These are phyloP conservation scores for Berkeleyomyces rouxiae DNA, from an alignment of 2,329 filamentous ascomycete species.

Conservation along the genomic window DNA sequence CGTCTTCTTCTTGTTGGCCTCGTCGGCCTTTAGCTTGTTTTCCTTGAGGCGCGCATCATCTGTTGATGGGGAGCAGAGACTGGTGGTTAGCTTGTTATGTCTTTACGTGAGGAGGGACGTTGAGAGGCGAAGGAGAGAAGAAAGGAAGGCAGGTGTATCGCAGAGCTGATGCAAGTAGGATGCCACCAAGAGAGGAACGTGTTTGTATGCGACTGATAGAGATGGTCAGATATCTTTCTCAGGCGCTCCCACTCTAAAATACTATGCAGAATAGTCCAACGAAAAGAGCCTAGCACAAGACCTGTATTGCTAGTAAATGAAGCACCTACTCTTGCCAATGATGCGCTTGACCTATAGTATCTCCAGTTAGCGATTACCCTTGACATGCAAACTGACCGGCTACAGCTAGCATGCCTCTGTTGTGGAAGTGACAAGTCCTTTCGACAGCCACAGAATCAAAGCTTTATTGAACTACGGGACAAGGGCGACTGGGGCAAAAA, in stretches of 20 bases:
- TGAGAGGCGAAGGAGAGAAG: background rate
- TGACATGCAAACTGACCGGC: background rate
- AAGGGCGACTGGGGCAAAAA: background rate
- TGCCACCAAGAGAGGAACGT: too few species aligned
- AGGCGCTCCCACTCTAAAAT: too few species aligned
- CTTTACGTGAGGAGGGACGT: background rate
- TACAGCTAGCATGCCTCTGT: background rate
- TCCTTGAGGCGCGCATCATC: conserved; percentile 66
- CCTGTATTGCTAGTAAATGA: background rate
- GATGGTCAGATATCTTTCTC: too few species aligned
- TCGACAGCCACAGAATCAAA: background rate
- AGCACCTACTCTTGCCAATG: conserved; percentile 43
- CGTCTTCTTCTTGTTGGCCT: conserved; percentile 37
- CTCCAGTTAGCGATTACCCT: conserved; percentile 15
- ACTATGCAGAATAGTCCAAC: background rate
- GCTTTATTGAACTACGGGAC: background rate
- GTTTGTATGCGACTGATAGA: too few species aligned
- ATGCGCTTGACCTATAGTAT: conserved; percentile 52
- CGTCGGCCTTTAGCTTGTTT: conserved; percentile 53
- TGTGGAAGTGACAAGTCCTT: background rate
- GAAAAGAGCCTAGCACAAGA: background rate
- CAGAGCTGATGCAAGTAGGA: background rate
- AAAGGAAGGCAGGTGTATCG: background rate
- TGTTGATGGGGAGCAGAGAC: background rate
- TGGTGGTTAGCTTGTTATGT: background rate